Evolutionary conservation across 1,284 basidiomycete genomes (phyloP).

Genomic region (Tausonia pullulans): DNA sequence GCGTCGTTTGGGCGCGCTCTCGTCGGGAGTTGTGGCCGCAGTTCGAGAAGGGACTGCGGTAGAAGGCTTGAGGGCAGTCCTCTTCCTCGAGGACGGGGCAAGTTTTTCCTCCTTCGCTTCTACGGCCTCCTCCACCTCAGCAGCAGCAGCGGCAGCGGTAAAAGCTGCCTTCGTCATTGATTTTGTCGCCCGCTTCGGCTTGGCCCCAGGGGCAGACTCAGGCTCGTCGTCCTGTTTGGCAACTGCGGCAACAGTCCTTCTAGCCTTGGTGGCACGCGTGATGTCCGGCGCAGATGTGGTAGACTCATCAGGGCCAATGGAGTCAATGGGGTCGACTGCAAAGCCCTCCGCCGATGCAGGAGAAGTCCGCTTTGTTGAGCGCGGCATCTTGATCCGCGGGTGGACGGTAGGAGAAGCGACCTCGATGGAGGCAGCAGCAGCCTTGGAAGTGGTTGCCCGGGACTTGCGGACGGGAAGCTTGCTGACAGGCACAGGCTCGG

Average conservation of each 20-base stretch:
- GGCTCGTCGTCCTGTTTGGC: not conserved
- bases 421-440: not conserved
- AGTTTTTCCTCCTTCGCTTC: too few relatives aligned
- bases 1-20: too few relatives aligned
- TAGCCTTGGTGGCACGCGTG: not conserved
- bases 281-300: not conserved
- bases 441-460: not conserved
- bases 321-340: slow-evolving; percentile 2
- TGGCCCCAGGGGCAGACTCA: not conserved
- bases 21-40: too few relatives aligned
- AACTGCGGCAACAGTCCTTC: not conserved
- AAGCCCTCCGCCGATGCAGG: not conserved
- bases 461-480: too few relatives aligned
- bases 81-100: not conserved
- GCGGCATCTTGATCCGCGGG: not conserved
- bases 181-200: not conserved
- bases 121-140: not conserved
- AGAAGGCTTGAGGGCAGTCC: not conserved
- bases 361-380: not conserved
- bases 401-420: not conserved
- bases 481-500: too few relatives aligned
- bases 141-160: not conserved
- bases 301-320: slow-evolving; percentile 5
- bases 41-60: too few relatives aligned
- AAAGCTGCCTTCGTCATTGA: not conserved